Evolutionary conservation across 768 basidiomycete genomes (phyloP).

Genomic region (Ramaria rubella): DNA sequence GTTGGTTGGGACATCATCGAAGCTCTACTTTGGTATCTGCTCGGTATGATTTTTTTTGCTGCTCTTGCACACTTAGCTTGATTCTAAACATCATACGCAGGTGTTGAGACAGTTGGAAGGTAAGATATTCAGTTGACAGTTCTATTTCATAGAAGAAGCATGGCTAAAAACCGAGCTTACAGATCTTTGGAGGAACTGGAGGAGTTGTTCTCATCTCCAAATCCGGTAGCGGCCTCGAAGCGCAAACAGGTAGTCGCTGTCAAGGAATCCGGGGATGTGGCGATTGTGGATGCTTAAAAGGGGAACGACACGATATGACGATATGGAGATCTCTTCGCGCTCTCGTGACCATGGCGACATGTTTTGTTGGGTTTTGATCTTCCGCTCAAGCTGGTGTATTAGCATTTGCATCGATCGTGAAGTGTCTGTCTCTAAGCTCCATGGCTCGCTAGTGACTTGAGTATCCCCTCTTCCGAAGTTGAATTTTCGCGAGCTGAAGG

Average conservation of each 20-base stretch:
- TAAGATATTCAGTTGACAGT: neutral
- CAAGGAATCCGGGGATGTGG: conserved; percentile 14
- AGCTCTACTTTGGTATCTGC: conserved; percentile 20
- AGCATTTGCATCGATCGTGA: too few species aligned
- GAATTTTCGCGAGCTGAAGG: too few species aligned
- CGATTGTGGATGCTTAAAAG: conserved; percentile 9
- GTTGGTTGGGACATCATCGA: conserved; percentile 23
- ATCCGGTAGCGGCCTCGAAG: conserved; percentile 26
- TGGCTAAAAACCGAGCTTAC: neutral
- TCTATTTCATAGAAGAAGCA: neutral
- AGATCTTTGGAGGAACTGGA: conserved; percentile 29
- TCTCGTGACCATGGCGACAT: too few species aligned
- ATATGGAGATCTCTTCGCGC: too few species aligned
- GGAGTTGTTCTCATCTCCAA: conserved; percentile 26
- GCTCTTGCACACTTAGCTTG: neutral
- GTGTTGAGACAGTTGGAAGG: conserved; percentile 23
- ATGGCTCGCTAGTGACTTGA: too few species aligned
- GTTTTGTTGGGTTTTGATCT: too few species aligned
- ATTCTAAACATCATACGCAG: neutral
- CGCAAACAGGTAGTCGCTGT: conserved; percentile 22
- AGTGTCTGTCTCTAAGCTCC: too few species aligned
- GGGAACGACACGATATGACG: too few species aligned
- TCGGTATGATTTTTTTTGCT: conserved; percentile 4
- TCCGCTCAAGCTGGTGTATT: too few species aligned
- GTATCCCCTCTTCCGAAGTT: too few species aligned